Base-by-base conservation (phyloP, 495 filamentous ascomycete genomes). In the Terfezia claveryi region DNA sequence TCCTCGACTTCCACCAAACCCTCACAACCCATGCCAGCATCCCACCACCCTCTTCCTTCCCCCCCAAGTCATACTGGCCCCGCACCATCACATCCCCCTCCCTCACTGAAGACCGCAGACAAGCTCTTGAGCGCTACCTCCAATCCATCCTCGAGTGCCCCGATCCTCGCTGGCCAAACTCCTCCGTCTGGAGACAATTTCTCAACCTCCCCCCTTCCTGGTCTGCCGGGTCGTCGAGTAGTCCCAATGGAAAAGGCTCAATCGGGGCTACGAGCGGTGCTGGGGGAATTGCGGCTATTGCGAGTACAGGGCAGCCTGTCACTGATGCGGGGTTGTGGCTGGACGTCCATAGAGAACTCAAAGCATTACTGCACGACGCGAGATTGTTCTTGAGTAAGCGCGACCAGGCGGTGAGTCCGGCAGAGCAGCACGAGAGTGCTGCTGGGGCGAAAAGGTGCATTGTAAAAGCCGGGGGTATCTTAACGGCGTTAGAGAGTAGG, bases 111-210 rank as follows among this genome's bases (percentile, higher is more conserved):
- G 68, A 80, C 57, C 82, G 91, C 17, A 81, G 87, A 17, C 60
- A 69, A 58, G 82, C 72, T 0, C 76, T 96, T 2, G 86, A 95
- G 68, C 62, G 71, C 49, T 96, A 96, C 70, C 78, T 96, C 23
- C 76, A 75, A 49, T 78, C 80, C 37, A 87, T 96, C 59, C 85
- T 89, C 56, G 76, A 80, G 55, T 68, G 75, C 11, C 74, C 78
- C 8, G 87, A 96, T 61, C 67, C 76, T 4, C 74, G 85, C 50
- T 98, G 91, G 91, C 79, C 89, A n/a, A 80, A 79, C 63, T 85
- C 81, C 2, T 71, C 76, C 23, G 82, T 77, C 37, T 98, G 88
- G 86, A 76, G 86, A 38, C 73, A 80, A 1, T 98, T 98, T 63
- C 70, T 98, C 36, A 87, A 85, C 58, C 75, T 96, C 0, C 88